Base-by-base conservation (phyloP, 805 yeast genomes). In the Yarrowia keelungensis region DNA sequence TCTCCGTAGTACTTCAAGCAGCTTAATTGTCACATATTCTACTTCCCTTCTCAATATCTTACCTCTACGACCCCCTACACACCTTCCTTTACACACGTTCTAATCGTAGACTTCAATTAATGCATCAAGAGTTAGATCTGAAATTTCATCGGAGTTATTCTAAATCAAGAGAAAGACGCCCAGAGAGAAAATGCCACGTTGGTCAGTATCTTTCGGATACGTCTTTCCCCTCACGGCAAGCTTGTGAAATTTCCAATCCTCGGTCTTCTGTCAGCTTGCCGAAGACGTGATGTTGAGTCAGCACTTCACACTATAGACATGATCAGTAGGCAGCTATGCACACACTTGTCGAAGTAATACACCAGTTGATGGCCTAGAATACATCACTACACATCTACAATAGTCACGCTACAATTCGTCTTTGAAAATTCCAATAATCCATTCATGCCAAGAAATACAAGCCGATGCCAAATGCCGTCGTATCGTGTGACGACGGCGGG, bases 391-490 rank as follows among this genome's bases (percentile, higher is more conserved):
- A 26, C 7, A 26, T 26, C 32, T 26, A 26, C 32, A 26, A 26
- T 5, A 26, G 32, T 26, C 32, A 26, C 32, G 12, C 54, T 50
- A 50, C 54, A 50, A 10, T 50, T 14, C 3, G 41, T 35, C 3
- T 11, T 16, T 38, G 35, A 53, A 53, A 53, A 32, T 49, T 53
- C 39, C 59, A 36, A 45, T 59, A 59, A 59, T 59, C 46, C 65
- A 59, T 59, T 59, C 65, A 59, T 59, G 65, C 65, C 46, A 45
- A 59, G 65, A 56, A 19, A 59, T 59, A 45, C 65, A 59, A 56
- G 62, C 62, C 62, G 62, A 56, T 56, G 47, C 47, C 62, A 41
- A 56, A 42, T 56, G 62, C 38, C 42, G 62, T 26, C 62, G 62
- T 56, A 43, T 43, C 50, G 46, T 41, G 62, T 36, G 50, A 59